Conservation (phyloP, 176 grass and related monocot genomes). For the Avena sativa region DNA sequence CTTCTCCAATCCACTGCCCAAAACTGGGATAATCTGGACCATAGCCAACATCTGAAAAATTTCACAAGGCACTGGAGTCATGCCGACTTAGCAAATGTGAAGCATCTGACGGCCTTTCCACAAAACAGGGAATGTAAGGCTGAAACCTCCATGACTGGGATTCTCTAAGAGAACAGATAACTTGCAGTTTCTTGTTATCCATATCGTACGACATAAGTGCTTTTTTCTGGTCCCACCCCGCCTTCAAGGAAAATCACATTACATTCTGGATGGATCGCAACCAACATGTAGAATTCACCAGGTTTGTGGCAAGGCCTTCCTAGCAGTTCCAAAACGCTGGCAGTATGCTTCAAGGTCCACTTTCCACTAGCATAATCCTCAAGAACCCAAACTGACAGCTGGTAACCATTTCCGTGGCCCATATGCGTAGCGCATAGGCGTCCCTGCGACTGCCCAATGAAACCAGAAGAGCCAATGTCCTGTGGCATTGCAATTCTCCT, state of each 20-base stretch:
- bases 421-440: not conserved
- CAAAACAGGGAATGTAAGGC: slow-evolving; percentile 8
- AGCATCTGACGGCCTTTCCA: not conserved
- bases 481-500: not conserved
- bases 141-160: not conserved
- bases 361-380: not conserved
- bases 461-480: not conserved
- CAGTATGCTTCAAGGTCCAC: not conserved
- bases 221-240: not conserved
- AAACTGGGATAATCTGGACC: not conserved
- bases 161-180: slow-evolving; percentile 8
- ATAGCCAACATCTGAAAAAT: slow-evolving; percentile 19
- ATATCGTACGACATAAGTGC: not conserved
- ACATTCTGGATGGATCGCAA: not conserved
- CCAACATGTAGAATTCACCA: not conserved
- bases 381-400: not conserved
- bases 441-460: not conserved
- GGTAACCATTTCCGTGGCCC: not conserved
- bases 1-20: not conserved
- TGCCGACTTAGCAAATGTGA: not conserved
- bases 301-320: not conserved
- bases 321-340: not conserved
- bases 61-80: not conserved
- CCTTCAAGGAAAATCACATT: not conserved
- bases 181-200: not conserved